Conservation (phyloP, 2,329 filamentous ascomycete species). For the Cryphonectria japonica region DNA sequence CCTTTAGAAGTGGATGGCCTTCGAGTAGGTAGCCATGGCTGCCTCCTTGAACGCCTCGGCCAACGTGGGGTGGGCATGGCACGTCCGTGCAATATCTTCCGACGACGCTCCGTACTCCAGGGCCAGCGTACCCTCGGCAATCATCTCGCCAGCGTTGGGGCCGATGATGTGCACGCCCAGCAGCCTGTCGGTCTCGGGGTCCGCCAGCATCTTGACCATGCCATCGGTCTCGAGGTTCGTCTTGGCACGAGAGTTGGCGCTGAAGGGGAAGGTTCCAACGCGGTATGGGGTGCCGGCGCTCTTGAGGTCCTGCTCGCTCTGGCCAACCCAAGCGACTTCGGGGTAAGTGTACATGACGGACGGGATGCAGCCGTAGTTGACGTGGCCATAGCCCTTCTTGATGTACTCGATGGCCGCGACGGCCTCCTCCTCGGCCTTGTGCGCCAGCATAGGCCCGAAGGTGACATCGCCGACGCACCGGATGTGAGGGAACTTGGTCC, state of each 20-base stretch:
- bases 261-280: conserved; percentile 93
- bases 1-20: conserved; percentile 90
- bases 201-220: conserved; percentile 94
- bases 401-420: conserved; percentile 96
- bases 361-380: conserved; percentile 98
- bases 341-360: conserved; percentile 99
- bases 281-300: conserved; percentile 88
- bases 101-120: conserved; percentile 95
- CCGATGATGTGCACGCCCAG: conserved; percentile 97
- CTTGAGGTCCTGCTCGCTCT: conserved; percentile 97
- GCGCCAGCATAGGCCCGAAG: conserved; percentile 97
- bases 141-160: conserved; percentile 97
- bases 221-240: conserved; percentile 97
- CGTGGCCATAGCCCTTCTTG: conserved; percentile 95
- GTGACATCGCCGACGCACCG: conserved; percentile 95
- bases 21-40: conserved; percentile 94
- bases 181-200: conserved; percentile 94
- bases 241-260: conserved; percentile 97
- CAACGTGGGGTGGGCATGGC: conserved; percentile 94
- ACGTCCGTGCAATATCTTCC: conserved; percentile 93
- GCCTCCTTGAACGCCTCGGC: conserved; percentile 99
- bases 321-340: conserved; percentile 97
- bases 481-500: conserved; percentile 96
- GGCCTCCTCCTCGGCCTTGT: conserved; percentile 98
- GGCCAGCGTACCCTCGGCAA: conserved; percentile 93